phyloP scores from a whole-genome alignment of 2,329 filamentous ascomycete species.

The Epichloe scottii region DNA sequence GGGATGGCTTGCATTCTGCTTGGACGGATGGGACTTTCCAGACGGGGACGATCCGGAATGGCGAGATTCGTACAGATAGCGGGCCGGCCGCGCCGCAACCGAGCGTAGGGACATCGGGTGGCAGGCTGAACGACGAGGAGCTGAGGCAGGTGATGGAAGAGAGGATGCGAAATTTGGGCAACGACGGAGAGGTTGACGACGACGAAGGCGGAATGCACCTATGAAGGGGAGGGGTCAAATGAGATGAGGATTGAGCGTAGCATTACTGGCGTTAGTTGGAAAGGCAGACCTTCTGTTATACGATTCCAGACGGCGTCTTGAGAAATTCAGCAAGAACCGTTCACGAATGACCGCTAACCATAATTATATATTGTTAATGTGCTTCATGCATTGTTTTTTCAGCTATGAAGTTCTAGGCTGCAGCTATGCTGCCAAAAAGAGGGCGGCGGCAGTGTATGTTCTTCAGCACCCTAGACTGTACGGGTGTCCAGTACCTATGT shows the following conservation, averaged over 20 bases:
- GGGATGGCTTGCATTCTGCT: constrained; percentile 23
- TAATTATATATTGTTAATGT: background rate
- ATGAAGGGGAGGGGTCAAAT: constrained; percentile 15
- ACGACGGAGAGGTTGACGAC: constrained; percentile 23
- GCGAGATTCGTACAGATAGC: constrained; percentile 33
- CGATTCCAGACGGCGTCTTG: background rate
- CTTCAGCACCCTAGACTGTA: background rate
- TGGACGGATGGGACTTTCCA: constrained; percentile 55
- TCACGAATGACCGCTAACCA: too few species aligned
- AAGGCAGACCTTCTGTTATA: background rate
- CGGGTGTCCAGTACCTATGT: background rate
- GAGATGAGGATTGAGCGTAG: background rate
- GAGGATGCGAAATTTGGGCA: constrained; percentile 33
- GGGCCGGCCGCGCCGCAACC: constrained; percentile 10
- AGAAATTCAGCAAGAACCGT: too few species aligned
- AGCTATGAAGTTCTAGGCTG: background rate
- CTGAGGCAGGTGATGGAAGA: constrained; percentile 42
- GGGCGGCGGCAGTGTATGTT: background rate
- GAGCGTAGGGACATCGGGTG: constrained; percentile 19
- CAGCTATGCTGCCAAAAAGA: background rate
- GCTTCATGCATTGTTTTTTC: background rate
- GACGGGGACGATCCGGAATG: constrained; percentile 42
- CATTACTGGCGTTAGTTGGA: constrained; percentile 1
- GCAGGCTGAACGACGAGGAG: constrained; percentile 45
- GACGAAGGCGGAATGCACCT: constrained; percentile 48